phyloP scores from a whole-genome alignment of 129 eudicot genomes.

The Tagetes patula region DNA sequence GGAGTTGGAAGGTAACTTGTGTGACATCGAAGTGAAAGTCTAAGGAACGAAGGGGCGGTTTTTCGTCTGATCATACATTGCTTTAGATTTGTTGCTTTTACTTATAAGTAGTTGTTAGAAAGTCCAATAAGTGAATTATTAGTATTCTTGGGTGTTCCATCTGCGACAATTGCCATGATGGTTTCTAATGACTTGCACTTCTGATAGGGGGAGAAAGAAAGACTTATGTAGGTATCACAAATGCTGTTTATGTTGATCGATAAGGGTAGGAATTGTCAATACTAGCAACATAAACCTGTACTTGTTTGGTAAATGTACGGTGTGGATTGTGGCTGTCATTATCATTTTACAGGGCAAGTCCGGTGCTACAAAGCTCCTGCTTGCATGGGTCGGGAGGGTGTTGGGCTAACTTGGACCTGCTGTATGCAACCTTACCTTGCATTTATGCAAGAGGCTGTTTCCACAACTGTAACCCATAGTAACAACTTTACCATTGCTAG shows the following conservation, averaged over 20 bases:
- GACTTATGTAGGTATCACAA: not conserved
- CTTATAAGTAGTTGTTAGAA: not conserved
- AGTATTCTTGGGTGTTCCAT: not conserved
- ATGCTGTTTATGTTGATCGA: not conserved
- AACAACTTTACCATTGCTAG: too few species aligned
- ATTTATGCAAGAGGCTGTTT: too few species aligned
- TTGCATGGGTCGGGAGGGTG: too few species aligned
- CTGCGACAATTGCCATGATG: not conserved
- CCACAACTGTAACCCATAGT: too few species aligned
- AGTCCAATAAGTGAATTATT: not conserved
- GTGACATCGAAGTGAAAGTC: not conserved
- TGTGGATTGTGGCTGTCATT: constrained; percentile 3
- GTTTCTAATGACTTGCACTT: constrained; percentile 2
- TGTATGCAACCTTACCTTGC: too few species aligned
- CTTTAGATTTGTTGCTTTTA: not conserved
- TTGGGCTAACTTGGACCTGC: too few species aligned
- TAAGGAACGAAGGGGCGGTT: not conserved
- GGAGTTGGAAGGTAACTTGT: constrained; percentile 4
- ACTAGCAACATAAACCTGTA: not conserved
- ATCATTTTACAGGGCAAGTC: not conserved
- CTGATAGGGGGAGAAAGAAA: not conserved
- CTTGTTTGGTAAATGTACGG: not conserved
- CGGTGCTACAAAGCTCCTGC: too few species aligned
- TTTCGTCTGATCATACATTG: not conserved
- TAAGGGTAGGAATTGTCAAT: not conserved